Base-by-base conservation (phyloP, 1,139 yeast species). In the Suhomyces maxii region DNA sequence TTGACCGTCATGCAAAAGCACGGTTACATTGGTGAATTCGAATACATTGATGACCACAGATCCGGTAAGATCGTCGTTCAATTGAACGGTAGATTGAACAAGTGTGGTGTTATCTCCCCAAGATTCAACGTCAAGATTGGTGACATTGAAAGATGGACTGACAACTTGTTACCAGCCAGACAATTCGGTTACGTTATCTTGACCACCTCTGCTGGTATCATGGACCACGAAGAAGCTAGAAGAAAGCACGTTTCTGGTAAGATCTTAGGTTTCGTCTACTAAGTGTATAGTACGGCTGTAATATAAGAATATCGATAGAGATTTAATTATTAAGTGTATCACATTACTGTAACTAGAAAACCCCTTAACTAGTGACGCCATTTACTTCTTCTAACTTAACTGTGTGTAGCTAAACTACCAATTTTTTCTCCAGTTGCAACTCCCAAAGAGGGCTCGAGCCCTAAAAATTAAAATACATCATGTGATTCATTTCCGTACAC, bases 191-290 rank as follows among this genome's bases (percentile, higher is more conserved):
- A 80, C 79, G 91, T 91, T 69, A 87, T 91, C 73, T 84, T 91
- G 70, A 91, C 99, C 75, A 93, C 99, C 64, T 93, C 99, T 65
- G 97, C 98, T 65, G 99, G 99, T 79, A 93, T 93, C 66, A 90
- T 93, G 97, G 98, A 93, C 82, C 99, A 93, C 80, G 99, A 93
- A 82, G 99, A 93, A 82, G 99, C 99, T 64, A 90, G 97, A 85
- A 88, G 98, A 86, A 93, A 93, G 88, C 98, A 93, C 78, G 98
- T 91, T 65, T 89, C 97, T 63, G 98, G 98, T 76, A 91, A 91
- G 81, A 86, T 91, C 70, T 84, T 91, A 69, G 98, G 98, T 68
- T 91, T 88, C 76, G 97, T 91, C 59, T 91, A 91, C 82, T 56
- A 54, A 53, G 44, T 48, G 41, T 46, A 41, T 46, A 46, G 42